Evolutionary conservation across 306 rosid species (phyloP).

Genomic region (Albizia julibrissin): DNA sequence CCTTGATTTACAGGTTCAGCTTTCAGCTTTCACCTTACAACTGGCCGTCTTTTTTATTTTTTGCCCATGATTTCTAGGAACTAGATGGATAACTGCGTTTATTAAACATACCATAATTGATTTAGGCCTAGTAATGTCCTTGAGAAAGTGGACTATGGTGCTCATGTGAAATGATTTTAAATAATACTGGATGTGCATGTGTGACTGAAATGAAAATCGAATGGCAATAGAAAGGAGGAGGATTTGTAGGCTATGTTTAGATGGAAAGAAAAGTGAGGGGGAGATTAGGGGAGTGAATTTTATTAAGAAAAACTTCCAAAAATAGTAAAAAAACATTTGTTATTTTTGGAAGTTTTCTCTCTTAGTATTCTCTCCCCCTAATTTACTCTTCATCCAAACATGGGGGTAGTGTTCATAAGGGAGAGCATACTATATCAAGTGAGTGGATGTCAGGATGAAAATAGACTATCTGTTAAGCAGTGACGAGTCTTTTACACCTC

Average conservation of each 20-base stretch:
- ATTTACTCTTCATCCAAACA: no score
- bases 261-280: no score
- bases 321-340: no score
- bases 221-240: neutral
- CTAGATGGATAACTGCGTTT: slow-evolving; percentile 18
- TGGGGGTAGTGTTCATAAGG: neutral
- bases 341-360: no score
- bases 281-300: no score
- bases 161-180: neutral
- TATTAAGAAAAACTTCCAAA: no score
- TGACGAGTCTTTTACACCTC: neutral
- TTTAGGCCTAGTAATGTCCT: neutral
- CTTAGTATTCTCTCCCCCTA: no score
- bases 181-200: neutral
- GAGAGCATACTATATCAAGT: neutral
- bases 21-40: slow-evolving; percentile 20
- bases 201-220: neutral
- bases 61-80: neutral
- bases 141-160: neutral
- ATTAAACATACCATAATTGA: neutral
- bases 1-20: slow-evolving; percentile 77
- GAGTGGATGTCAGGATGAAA: neutral
- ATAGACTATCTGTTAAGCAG: neutral
- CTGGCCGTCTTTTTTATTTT: neutral
- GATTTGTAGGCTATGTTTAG: neutral